Conservation (phyloP, 805 yeast genomes). For the Schwanniomyces sp. region DNA sequence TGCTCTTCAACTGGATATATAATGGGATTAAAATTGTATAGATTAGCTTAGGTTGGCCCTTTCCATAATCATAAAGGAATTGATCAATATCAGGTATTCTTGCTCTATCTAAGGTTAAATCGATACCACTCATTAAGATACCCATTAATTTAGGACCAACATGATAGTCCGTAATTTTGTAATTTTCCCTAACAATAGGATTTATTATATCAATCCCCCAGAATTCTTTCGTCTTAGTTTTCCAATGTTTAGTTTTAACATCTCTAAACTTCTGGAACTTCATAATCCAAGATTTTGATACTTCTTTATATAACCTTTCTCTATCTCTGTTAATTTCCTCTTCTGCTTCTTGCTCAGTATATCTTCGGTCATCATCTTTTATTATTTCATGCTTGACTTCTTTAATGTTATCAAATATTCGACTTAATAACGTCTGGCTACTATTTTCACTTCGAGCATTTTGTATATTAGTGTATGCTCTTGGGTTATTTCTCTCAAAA, state of each 20-base stretch:
- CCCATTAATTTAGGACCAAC: slow-evolving; percentile 35
- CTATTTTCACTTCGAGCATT: slow-evolving; percentile 1
- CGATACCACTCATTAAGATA: slow-evolving; percentile 27
- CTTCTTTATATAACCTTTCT: slow-evolving; percentile 20
- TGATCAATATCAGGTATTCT: slow-evolving; percentile 33
- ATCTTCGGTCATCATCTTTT: background rate
- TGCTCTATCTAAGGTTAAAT: slow-evolving; percentile 27
- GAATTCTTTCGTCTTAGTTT: slow-evolving; percentile 17
- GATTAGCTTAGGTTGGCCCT: slow-evolving; percentile 52
- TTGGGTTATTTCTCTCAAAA: slow-evolving; percentile 1
- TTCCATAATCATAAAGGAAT: slow-evolving; percentile 33
- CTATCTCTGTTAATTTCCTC: slow-evolving; percentile 24
- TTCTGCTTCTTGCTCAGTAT: slow-evolving; percentile 26
- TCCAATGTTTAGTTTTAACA: slow-evolving; percentile 25
- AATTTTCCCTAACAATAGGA: slow-evolving; percentile 29
- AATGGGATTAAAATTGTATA: slow-evolving; percentile 59
- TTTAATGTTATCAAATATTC: slow-evolving; percentile 3
- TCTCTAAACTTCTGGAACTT: slow-evolving; percentile 26
- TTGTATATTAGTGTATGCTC: slow-evolving; percentile 7
- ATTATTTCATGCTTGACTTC: background rate
- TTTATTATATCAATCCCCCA: slow-evolving; percentile 38
- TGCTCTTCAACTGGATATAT: slow-evolving; percentile 44
- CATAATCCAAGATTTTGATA: slow-evolving; percentile 35
- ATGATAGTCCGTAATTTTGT: slow-evolving; percentile 32
- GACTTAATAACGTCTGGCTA: background rate